Percentiles rank a stretch among this genome's conserved stretches.
Conservation (phyloP, 2,329 filamentous ascomycete genomes). For the Paecilomyces dactylethromorphus region DNA sequence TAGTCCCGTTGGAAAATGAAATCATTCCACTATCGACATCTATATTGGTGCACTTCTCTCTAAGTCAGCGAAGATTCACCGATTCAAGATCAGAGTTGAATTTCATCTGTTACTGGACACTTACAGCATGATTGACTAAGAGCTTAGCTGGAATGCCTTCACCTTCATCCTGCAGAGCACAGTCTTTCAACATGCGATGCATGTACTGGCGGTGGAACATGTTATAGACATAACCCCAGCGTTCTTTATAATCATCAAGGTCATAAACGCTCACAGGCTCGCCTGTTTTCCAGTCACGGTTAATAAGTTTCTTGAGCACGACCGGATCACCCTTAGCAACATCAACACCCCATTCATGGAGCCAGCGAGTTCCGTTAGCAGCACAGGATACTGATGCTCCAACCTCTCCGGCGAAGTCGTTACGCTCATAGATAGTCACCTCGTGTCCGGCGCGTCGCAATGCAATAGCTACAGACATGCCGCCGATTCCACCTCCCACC, state of each 20-base stretch:
- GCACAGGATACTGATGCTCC: slow-evolving; percentile 63
- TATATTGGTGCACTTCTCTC: too few species aligned
- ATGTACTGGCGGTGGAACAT: slow-evolving; percentile 66
- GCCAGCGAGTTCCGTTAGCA: slow-evolving; percentile 63
- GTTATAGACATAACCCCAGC: slow-evolving; percentile 61
- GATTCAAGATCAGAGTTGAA: too few species aligned
- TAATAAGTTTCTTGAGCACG: slow-evolving; percentile 60
- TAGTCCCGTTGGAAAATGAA: slow-evolving; percentile 48
- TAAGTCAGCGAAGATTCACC: too few species aligned
- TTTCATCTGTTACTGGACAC: slow-evolving; percentile 8
- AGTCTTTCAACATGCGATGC: slow-evolving; percentile 60
- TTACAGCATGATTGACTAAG: slow-evolving; percentile 52
- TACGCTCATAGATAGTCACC: slow-evolving; percentile 59
- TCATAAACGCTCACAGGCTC: slow-evolving; percentile 59
- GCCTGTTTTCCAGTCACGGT: slow-evolving; percentile 63
- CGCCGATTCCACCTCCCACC: slow-evolving; percentile 49
- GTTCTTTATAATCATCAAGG: slow-evolving; percentile 57
- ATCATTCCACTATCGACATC: slow-evolving; percentile 34
- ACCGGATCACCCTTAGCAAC: slow-evolving; percentile 60
- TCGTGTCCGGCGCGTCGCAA: slow-evolving; percentile 48
- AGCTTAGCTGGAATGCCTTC: slow-evolving; percentile 49
- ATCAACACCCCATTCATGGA: slow-evolving; percentile 63
- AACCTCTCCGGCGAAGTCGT: slow-evolving; percentile 61
- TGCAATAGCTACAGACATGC: slow-evolving; percentile 45
- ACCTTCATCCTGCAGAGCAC: slow-evolving; percentile 47